A percentile compares a stretch with the other conserved stretches of the same genome.
These are phyloP conservation scores for Aurinia saxatilis DNA, from an alignment of 345 rosid genomes.

Conservation along the genomic window DNA sequence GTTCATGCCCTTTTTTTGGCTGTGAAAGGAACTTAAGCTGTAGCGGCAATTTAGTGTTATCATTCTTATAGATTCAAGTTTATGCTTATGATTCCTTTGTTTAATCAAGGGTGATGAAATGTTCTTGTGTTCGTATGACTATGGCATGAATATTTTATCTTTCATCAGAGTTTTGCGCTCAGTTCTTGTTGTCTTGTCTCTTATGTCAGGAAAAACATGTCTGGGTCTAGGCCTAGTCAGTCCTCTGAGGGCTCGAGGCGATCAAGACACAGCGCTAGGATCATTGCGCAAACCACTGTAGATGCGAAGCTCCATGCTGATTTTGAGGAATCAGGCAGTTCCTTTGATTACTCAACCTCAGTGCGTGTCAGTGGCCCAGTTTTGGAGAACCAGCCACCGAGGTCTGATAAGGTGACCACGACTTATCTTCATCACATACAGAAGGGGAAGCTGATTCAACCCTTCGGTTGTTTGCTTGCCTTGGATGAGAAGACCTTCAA, in stretches of 20 bases:
- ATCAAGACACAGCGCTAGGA: slow-evolving; percentile 74
- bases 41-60: background rate
- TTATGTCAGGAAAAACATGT: slow-evolving; percentile 42
- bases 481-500: slow-evolving; percentile 78
- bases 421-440: slow-evolving; percentile 94
- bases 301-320: slow-evolving; percentile 93
- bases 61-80: background rate
- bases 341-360: slow-evolving; percentile 83
- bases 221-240: slow-evolving; percentile 74
- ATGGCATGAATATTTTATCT: background rate
- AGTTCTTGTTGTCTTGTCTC: slow-evolving; percentile 5
- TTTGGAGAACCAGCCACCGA: slow-evolving; percentile 52
- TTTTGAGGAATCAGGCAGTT: slow-evolving; percentile 83
- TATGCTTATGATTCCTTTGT: background rate
- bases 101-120: background rate
- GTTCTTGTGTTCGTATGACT: background rate
- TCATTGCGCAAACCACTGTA: slow-evolving; percentile 84
- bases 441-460: slow-evolving; percentile 91
- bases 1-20: background rate
- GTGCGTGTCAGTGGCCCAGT: slow-evolving; percentile 45
- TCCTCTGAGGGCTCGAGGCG: slow-evolving; percentile 62
- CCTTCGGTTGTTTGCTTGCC: slow-evolving; percentile 94
- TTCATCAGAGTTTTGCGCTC: background rate
- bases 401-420: slow-evolving; percentile 77
- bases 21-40: background rate